These are phyloP conservation scores for Ramularia endophylla DNA, from an alignment of 2,329 filamentous ascomycete genomes.

Conservation along the genomic window DNA sequence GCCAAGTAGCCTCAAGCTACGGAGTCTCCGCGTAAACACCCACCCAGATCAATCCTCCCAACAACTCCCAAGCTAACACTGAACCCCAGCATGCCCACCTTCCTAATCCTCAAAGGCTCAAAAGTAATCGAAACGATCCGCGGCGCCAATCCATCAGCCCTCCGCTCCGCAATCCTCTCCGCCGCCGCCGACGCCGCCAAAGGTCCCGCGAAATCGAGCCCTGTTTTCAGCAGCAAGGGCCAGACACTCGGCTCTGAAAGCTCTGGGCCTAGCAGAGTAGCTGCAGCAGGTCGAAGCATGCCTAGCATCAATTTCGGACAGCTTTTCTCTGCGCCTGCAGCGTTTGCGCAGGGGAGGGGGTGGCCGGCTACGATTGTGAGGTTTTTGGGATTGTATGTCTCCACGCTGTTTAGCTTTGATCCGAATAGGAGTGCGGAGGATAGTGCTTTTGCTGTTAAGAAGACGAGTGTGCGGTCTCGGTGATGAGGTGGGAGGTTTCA, in stretches of 20 bases:
- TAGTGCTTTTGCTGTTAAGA: slow-evolving; percentile 39
- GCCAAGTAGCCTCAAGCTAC: slow-evolving; percentile 45
- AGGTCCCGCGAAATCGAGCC: slow-evolving; percentile 30
- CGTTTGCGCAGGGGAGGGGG: slow-evolving; percentile 30
- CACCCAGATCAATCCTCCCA: not conserved
- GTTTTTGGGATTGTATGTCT: slow-evolving; percentile 43
- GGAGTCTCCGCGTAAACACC: slow-evolving; percentile 44
- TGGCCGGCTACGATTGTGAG: slow-evolving; percentile 36
- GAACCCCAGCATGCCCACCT: slow-evolving; percentile 40
- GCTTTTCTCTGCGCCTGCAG: slow-evolving; percentile 23
- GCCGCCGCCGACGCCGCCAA: slow-evolving; percentile 37
- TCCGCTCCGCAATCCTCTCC: slow-evolving; percentile 42
- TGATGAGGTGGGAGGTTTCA: slow-evolving; percentile 5
- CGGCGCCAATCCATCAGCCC: slow-evolving; percentile 44
- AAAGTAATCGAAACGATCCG: slow-evolving; percentile 43
- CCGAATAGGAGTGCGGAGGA: slow-evolving; percentile 38
- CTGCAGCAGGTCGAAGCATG: slow-evolving; percentile 4
- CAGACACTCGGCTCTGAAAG: slow-evolving; percentile 35
- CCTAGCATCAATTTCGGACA: slow-evolving; percentile 18
- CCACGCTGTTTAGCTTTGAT: slow-evolving; percentile 42
- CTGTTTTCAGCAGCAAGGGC: slow-evolving; percentile 37
- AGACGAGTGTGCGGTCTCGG: slow-evolving; percentile 13
- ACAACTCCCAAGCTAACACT: not conserved
- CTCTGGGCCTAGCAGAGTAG: slow-evolving; percentile 3
- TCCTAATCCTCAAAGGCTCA: slow-evolving; percentile 41